These are phyloP conservation scores for Lipomyces mesembrius DNA, from an alignment of 805 yeast genomes.

Conservation along the genomic window DNA sequence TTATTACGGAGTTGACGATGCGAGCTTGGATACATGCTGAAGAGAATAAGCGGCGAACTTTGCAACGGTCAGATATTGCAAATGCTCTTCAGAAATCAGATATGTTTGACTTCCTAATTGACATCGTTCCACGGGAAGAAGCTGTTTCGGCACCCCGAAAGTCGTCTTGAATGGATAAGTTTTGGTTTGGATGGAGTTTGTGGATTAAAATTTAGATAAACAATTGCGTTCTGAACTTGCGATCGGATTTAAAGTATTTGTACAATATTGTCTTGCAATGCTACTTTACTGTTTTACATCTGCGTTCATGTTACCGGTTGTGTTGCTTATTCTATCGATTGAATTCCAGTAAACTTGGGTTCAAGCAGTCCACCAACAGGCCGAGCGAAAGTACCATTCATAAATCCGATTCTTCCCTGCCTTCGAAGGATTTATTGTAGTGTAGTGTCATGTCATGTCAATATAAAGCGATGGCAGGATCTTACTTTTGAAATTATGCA, in stretches of 20 bases:
- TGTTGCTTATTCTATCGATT: background rate
- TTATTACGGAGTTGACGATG: constrained; percentile 96
- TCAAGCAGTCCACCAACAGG: background rate
- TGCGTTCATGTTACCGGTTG: background rate
- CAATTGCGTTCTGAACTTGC: background rate
- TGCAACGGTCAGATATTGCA: constrained; percentile 93
- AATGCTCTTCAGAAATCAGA: constrained; percentile 93
- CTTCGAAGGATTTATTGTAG: background rate
- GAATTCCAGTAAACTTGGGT: background rate
- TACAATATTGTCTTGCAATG: background rate
- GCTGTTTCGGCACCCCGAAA: constrained; percentile 43
- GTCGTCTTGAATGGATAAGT: background rate
- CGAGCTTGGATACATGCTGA: constrained; percentile 99
- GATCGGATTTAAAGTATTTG: background rate
- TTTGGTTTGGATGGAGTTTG: background rate
- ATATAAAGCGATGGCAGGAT: background rate
- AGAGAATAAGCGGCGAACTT: constrained; percentile 89
- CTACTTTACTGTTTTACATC: too few species aligned
- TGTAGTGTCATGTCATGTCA: background rate
- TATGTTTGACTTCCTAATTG: constrained; percentile 96
- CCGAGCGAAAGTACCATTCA: background rate
- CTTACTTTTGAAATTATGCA: background rate
- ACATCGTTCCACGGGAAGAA: constrained; percentile 91
- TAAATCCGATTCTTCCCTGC: background rate
- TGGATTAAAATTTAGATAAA: background rate